Evolutionary conservation across 106 monocot genomes (phyloP), one percentile per base, ranked within the genome.

Genomic region (Dioscorea alata): DNA sequence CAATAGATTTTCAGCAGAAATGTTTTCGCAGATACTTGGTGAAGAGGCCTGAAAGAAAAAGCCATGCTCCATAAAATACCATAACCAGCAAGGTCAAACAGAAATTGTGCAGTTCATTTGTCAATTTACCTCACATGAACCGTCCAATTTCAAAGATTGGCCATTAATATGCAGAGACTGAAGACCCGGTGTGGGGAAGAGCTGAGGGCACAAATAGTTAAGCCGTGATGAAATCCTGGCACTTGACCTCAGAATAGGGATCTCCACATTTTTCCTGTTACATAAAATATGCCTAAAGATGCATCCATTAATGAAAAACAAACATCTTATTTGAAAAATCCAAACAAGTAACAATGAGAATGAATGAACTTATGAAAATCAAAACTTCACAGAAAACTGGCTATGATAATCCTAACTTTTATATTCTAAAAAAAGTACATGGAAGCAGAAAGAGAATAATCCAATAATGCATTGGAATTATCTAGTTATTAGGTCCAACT

Each of bases 231-330:
- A 77, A 69, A 99, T 85, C 74, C 87, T 90, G 48, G 90, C 83
- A 90, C 99, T 99, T 33, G 93, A 82, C 71, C 81, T 87, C n/a
- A 93, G 72, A 65, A 99, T 85, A 54, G 99, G 93, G 72, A 85
- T 72, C 74, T 85, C 73, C 78, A 79, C 85, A 72, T 99, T 99
- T 71, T 82, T 83, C 64, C 99, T 99, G 82, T 42, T 10, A 42
- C 42, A 2, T 0, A 42, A 42, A 42, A 8, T 42, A 42, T 3
- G 42, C 42, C 42, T 42, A 42, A 42, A 10, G 42, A 42, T 42
- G 42, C 42, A 6, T 5, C 6, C 42, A 42, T 42, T 28, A 5
- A 10, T 10, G 10, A 42, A 42, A 8, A 42, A 42, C 10, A 10
- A 42, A 10, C 42, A 42, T 42, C 42, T 42, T 42, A 42, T 42